phyloP scores from a whole-genome alignment of 139 green algal genomes.

The Closterium sp. region DNA sequence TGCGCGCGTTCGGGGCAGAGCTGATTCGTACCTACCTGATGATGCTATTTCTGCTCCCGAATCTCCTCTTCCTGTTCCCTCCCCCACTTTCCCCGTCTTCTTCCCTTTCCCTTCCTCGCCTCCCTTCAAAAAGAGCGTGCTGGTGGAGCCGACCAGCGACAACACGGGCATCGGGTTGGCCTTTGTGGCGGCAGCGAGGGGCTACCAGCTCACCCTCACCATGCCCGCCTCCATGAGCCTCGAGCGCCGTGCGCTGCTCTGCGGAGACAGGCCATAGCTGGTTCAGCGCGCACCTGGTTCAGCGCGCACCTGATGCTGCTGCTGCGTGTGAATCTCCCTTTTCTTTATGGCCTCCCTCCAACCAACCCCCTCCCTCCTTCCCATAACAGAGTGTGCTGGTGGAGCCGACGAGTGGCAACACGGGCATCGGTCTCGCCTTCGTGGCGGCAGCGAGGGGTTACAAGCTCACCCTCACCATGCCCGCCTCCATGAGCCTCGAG shows the following conservation, averaged over 20 bases:
- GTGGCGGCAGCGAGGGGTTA: conserved; percentile 91
- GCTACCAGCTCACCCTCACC: conserved; percentile 95
- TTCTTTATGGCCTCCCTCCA: no score
- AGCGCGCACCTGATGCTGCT: no score
- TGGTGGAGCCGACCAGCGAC: conserved; percentile 92
- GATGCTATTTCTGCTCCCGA: no score
- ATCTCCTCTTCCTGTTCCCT: no score
- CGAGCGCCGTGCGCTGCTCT: conserved; percentile 88
- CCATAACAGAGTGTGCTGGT: conserved; percentile 78
- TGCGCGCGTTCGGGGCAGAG: conserved; percentile 73
- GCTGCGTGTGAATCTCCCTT: no score
- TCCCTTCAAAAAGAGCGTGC: conserved; percentile 60
- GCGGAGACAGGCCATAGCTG: conserved; percentile 67
- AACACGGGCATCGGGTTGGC: conserved; percentile 96
- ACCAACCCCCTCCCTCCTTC: no score
- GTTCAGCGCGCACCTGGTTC: background rate
- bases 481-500: conserved; percentile 95
- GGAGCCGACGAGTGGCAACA: conserved; percentile 95
- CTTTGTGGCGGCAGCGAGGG: conserved; percentile 88
- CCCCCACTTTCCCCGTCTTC: background rate
- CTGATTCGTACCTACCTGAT: conserved; percentile 31
- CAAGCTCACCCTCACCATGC: conserved; percentile 97
- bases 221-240: conserved; percentile 98
- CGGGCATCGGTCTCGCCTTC: conserved; percentile 93
- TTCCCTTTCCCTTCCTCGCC: conserved; percentile 23